These are phyloP conservation scores for Naganishia friedmannii DNA, from an alignment of 768 basidiomycete species.

Conservation along the genomic window DNA sequence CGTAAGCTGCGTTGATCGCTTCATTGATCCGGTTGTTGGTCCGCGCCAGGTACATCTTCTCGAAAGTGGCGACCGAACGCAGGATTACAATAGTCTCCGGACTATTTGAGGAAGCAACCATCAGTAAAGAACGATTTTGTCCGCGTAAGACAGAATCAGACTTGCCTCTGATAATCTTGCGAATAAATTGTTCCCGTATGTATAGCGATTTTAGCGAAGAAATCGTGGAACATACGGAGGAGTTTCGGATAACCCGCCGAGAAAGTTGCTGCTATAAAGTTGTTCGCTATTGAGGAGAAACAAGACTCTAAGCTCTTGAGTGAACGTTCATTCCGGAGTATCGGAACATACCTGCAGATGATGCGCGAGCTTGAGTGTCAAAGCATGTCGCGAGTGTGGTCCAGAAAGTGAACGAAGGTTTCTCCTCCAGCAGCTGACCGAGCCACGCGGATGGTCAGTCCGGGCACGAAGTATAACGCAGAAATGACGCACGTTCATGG, in stretches of 20 bases:
- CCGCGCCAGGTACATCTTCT: slow-evolving; percentile 80
- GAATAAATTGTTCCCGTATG: slow-evolving; percentile 93
- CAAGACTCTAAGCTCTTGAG: background rate
- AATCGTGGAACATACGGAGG: slow-evolving; percentile 88
- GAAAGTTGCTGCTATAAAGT: slow-evolving; percentile 85
- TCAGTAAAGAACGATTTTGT: background rate
- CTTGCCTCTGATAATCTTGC: slow-evolving; percentile 75
- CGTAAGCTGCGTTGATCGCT: slow-evolving; percentile 70
- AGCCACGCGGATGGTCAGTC: background rate
- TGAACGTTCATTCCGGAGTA: background rate
- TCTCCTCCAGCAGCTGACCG: slow-evolving; percentile 64
- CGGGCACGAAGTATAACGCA: background rate
- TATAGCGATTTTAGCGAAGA: slow-evolving; percentile 90
- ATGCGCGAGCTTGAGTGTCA: slow-evolving; percentile 77
- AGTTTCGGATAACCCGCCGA: slow-evolving; percentile 81
- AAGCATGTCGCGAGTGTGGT: slow-evolving; percentile 71
- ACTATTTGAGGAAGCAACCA: slow-evolving; percentile 54
- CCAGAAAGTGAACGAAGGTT: slow-evolving; percentile 91
- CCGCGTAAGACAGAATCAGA: background rate
- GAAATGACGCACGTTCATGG: slow-evolving; percentile 71
- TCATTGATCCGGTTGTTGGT: slow-evolving; percentile 82
- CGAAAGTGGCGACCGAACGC: slow-evolving; percentile 76
- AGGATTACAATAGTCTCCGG: slow-evolving; percentile 88
- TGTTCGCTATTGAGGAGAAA: slow-evolving; percentile 62
- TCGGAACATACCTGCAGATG: slow-evolving; percentile 63